Base-by-base conservation (phyloP, 306 rosid species). In the Rosa chinensis region DNA sequence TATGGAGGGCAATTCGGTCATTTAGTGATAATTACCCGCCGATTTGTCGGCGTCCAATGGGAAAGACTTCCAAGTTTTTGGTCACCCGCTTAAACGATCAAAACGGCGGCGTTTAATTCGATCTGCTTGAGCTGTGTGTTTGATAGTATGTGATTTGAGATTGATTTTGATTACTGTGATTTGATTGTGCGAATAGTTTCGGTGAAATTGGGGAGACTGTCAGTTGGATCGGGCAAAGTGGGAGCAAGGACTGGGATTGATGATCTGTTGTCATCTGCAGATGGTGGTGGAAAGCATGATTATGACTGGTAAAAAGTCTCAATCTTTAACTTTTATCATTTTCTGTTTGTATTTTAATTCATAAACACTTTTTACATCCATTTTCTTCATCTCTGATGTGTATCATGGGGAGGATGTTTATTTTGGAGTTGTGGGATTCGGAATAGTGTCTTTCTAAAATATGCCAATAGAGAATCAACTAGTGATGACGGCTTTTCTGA, bases 281-380 rank as follows among this genome's bases (percentile, higher is more conserved):
- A 93, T 32, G 94, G 94, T 32, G 94, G 94, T 79, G 99, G 99
- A 73, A 95, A 95, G 79, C 94, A 95, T 80, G 99, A 95, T 78
- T 95, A 92, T 52, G 99, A 95, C 70, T 95, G 99, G 99, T 95
- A 82, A 82, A 32, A 48, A 21, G 13, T 56, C 63, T 56, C 0
- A n/a, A 49, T 74, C 43, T 52, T 32, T 25, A 55, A 28, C 48
- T 44, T 67, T 61, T 9, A 1, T 61, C 9, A 23, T 40, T 10
- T 10, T 21, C 67, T 39, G 2, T 20, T 64, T 35, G 21, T 49
- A 32, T 53, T 48, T 52, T 37, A 49, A 35, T 8, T 44, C 47
- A 8, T 44, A 44, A 2, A 44, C 47, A 44, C 47, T 44, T 44
- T 32, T 32, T 1, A 32, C 35, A 32, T 32, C 37, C 37, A 32